Conservation (phyloP, 1,284 basidiomycete species). For the Albatrellus sp. region DNA sequence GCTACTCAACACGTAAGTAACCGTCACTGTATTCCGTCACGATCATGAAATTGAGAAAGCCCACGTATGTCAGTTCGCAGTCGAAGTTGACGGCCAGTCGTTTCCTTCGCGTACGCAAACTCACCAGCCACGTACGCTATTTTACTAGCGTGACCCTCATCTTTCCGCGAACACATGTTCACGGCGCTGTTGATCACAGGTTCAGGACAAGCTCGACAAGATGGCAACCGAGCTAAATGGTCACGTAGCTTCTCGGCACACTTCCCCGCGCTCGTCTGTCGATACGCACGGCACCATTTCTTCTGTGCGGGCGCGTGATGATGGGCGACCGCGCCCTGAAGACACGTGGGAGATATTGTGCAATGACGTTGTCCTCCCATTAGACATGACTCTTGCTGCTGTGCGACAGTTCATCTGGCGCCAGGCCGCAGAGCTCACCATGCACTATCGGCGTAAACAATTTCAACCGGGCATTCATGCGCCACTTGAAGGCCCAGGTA, state of each 20-base stretch:
- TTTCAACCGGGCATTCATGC: not conserved
- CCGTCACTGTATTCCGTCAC: not conserved
- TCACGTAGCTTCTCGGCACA: slow-evolving; percentile 17
- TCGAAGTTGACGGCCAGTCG: slow-evolving; percentile 82
- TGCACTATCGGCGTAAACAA: slow-evolving; percentile 65
- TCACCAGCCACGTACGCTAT: slow-evolving; percentile 66
- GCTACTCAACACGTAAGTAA: slow-evolving; percentile 58
- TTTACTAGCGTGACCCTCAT: not conserved
- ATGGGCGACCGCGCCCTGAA: slow-evolving; percentile 36
- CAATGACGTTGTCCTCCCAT: slow-evolving; percentile 67
- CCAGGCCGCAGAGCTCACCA: slow-evolving; percentile 66
- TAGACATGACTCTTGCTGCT: slow-evolving; percentile 81
- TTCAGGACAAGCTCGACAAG: slow-evolving; percentile 79
- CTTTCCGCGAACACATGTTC: not conserved
- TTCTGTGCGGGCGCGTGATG: slow-evolving; percentile 7
- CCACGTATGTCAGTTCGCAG: slow-evolving; percentile 39
- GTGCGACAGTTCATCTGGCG: slow-evolving; percentile 83
- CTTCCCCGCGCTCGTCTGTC: slow-evolving; percentile 33
- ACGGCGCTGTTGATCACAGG: slow-evolving; percentile 26
- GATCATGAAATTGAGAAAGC: not conserved
- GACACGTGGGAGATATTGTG: slow-evolving; percentile 83
- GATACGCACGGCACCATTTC: slow-evolving; percentile 20
- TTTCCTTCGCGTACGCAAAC: slow-evolving; percentile 76
- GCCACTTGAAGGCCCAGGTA: too few relatives aligned
- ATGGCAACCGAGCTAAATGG: slow-evolving; percentile 18